phyloP scores from a whole-genome alignment of 2,329 filamentous ascomycete species.

The Venturia effusa region DNA sequence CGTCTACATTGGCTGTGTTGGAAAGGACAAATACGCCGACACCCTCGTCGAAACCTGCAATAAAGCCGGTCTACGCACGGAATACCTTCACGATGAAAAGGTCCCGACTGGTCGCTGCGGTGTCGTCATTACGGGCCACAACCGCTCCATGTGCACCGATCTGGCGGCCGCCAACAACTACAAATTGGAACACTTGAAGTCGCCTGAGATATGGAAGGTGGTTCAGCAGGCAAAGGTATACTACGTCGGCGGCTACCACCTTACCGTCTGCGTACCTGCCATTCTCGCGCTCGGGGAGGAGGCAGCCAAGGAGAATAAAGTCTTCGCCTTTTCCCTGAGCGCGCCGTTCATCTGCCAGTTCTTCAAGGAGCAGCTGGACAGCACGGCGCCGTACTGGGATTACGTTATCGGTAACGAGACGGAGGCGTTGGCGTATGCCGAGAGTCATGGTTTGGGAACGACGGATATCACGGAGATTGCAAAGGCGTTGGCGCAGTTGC shows the following conservation, averaged over 20 bases:
- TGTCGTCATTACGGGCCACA: conserved; percentile 92
- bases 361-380: conserved; percentile 93
- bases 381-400: conserved; percentile 82
- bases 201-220: conserved; percentile 80
- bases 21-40: conserved; percentile 90
- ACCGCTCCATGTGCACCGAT: conserved; percentile 90
- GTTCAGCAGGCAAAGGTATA: conserved; percentile 80
- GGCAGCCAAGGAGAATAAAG: conserved; percentile 79
- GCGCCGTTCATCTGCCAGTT: conserved; percentile 95
- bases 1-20: conserved; percentile 87
- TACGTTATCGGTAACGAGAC: conserved; percentile 96
- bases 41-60: conserved; percentile 78
- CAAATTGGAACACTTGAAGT: conserved; percentile 85
- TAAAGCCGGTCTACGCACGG: conserved; percentile 79
- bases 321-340: conserved; percentile 81
- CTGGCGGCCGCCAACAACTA: conserved; percentile 96
- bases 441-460: conserved; percentile 62
- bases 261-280: conserved; percentile 89
- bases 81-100: conserved; percentile 84
- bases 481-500: conserved; percentile 71
- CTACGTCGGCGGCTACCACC: conserved; percentile 94
- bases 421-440: conserved; percentile 79
- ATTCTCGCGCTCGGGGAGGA: conserved; percentile 85
- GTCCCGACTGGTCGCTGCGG: conserved; percentile 86
- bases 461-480: conserved; percentile 75